A percentile compares a stretch with the other conserved stretches of the same genome.
phyloP scores from a whole-genome alignment of 148 eudicot species.

The Chenopodium suecicum region DNA sequence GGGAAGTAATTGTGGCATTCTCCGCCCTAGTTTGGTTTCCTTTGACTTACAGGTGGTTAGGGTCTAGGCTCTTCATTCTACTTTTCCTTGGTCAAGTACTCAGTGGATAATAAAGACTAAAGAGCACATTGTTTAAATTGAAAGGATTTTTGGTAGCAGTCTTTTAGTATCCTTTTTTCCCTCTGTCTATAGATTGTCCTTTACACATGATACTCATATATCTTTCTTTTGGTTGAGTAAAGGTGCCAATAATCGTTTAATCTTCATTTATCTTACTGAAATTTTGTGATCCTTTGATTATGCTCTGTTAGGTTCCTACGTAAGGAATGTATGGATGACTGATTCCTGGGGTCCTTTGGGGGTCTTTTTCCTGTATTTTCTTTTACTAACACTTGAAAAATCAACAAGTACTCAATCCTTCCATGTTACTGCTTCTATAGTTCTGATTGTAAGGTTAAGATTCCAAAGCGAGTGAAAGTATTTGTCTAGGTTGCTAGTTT shows the following conservation, averaged over 20 bases:
- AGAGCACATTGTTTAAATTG: neutral
- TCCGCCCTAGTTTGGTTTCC: too few species aligned
- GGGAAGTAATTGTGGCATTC: too few species aligned
- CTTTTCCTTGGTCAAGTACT: too few species aligned
- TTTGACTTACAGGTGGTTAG: too few species aligned
- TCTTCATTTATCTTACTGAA: neutral
- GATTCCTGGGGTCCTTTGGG: too few species aligned
- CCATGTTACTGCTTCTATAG: neutral
- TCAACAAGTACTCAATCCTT: neutral
- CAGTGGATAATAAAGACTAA: too few species aligned
- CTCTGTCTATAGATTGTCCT: neutral
- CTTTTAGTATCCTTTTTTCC: neutral
- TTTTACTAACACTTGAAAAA: neutral
- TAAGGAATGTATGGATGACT: neutral
- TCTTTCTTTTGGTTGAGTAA: neutral
- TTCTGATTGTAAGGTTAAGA: neutral
- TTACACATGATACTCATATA: neutral
- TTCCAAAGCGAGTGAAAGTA: neutral
- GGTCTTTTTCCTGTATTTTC: neutral
- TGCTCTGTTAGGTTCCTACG: too few species aligned
- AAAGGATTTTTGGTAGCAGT: neutral
- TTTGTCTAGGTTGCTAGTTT: neutral
- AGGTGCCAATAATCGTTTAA: neutral
- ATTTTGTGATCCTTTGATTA: neutral
- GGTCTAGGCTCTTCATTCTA: too few species aligned